Evolutionary conservation across 495 filamentous ascomycete genomes (phyloP).

Genomic region (Neurospora discreta): DNA sequence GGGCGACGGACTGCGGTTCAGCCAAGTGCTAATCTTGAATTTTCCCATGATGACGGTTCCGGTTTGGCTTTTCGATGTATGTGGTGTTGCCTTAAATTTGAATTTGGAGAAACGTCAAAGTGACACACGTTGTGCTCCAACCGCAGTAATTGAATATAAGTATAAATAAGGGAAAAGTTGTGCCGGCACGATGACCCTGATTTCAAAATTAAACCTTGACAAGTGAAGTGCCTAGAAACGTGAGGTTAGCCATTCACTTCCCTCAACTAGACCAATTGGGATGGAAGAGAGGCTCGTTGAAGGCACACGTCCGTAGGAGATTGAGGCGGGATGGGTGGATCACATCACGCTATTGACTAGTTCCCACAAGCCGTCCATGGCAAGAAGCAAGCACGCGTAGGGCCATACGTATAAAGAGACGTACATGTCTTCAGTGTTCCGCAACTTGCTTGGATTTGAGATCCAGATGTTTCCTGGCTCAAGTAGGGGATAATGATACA

Average conservation of each 20-base stretch:
- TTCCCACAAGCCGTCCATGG: not conserved
- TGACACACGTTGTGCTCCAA: not conserved
- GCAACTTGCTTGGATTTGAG: not conserved
- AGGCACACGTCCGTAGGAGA: not conserved
- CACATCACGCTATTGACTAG: not conserved
- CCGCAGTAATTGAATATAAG: not conserved
- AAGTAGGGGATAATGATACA: not conserved
- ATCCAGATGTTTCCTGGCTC: not conserved
- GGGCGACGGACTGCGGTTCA: constrained; percentile 18
- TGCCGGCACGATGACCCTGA: not conserved
- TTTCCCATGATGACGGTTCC: constrained; percentile 14
- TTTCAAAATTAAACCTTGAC: not conserved
- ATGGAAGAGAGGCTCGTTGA: not conserved
- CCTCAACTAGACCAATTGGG: not conserved
- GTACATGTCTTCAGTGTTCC: not conserved
- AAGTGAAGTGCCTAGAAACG: not conserved
- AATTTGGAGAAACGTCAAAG: not conserved
- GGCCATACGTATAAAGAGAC: not conserved
- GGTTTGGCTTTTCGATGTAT: not conserved
- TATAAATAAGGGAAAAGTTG: not conserved
- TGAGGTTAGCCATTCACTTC: not conserved
- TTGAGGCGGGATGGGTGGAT: not conserved
- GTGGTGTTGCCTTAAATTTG: not conserved
- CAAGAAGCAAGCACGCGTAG: not conserved
- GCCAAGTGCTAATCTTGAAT: constrained; percentile 23